Evolutionary conservation across 1,284 basidiomycete species (phyloP).

Genomic region (Vanrija humicola): DNA sequence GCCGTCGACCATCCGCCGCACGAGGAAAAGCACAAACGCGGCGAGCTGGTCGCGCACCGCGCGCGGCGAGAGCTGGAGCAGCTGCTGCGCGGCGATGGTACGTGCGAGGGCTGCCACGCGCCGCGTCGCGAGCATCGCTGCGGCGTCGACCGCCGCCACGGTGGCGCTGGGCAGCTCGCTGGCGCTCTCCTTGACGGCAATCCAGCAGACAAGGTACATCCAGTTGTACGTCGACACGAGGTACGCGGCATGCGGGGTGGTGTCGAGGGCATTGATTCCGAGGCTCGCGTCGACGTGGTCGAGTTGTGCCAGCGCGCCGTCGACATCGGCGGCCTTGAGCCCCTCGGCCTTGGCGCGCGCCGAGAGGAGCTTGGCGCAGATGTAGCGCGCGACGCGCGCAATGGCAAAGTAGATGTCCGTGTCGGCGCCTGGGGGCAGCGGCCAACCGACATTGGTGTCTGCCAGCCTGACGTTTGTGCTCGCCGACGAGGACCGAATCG

Average conservation of each 20-base stretch:
- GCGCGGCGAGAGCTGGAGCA: neutral
- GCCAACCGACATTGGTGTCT: neutral
- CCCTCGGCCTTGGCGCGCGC: neutral
- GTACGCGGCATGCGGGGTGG: neutral
- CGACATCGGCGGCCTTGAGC: neutral
- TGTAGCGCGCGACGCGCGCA: neutral
- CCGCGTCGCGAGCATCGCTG: neutral
- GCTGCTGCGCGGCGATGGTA: neutral
- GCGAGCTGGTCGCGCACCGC: constrained; percentile 1
- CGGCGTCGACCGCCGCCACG: neutral
- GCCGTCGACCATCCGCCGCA: neutral
- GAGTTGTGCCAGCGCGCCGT: neutral
- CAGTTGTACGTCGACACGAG: neutral
- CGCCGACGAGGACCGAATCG: neutral
- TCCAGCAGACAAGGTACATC: constrained; percentile 3
- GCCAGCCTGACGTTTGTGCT: neutral
- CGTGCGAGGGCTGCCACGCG: neutral
- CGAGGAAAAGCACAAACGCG: neutral
- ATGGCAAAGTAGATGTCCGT: neutral
- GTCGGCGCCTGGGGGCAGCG: neutral
- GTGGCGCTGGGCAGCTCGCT: neutral
- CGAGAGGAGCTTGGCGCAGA: neutral
- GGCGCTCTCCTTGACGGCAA: neutral
- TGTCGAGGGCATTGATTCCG: too few species aligned
- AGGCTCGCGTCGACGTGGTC: neutral